Evolutionary conservation across 495 filamentous ascomycete species (phyloP), one percentile per base, ranked within the genome.

Genomic region (Penicillium mononematosum): DNA sequence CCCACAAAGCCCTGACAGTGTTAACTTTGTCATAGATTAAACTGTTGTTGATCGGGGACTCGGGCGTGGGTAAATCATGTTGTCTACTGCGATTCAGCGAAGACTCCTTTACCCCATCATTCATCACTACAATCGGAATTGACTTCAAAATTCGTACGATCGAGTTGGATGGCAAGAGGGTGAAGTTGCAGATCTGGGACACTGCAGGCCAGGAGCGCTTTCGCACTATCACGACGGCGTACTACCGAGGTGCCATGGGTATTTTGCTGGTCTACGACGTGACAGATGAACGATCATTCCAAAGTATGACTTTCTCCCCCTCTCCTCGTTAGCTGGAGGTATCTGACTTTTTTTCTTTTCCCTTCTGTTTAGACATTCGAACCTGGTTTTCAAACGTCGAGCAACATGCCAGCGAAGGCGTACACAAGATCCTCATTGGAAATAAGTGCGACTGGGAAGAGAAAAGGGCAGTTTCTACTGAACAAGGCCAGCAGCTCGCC

Each of bases 361-460:
- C 10, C 11, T 31, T 49, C 58, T 44, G 41, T 20, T 2, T 66
- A 99, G 94, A 99, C 71, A 98, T 99, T 72, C 88, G 91, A 64
- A 97, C 94, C 53, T 98, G 94, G 94, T 98, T 98, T 73, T 92
- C 91, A 61, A 97, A 98, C 78, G 94, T 98, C 51, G 94, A 98
- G 70, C 93, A 98, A 72, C 95, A 99, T 77, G 94, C 95, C 47
- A 97, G 92, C 58, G 94, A 98, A 77, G 95, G 95, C 61, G 94
- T 99, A 62, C 96, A 98, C 85, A 99, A 98, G 80, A 98, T 99
- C 66, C 86, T 99, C 48, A 96, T 99, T 58, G 94, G 94, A 65
- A 99, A 99, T 81, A 99, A 99, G 77, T 98, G 94, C 76, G 94
- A 99, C 77, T 98, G 95, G 95, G 93, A 98, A 75, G 94, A 99